These are phyloP conservation scores for Taiozyma sp. DNA, from an alignment of 1,139 yeast species.

Conservation along the genomic window DNA sequence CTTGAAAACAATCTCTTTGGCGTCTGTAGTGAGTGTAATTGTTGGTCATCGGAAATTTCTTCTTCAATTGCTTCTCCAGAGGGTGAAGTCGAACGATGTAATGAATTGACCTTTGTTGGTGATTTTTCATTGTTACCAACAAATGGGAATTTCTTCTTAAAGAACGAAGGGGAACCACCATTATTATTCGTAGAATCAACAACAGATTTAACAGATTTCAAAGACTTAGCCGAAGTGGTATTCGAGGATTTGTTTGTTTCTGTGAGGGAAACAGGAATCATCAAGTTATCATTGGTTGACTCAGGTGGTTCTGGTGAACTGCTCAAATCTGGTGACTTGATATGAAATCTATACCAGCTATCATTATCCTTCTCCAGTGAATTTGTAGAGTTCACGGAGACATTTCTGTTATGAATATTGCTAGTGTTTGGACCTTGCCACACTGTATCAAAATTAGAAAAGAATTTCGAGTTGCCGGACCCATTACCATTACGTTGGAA, in stretches of 20 bases:
- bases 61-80: constrained; percentile 9
- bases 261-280: constrained; percentile 13
- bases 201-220: constrained; percentile 5
- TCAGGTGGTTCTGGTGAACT: not conserved
- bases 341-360: constrained; percentile 15
- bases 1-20: constrained; percentile 19
- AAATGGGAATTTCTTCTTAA: constrained; percentile 16
- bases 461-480: constrained; percentile 4
- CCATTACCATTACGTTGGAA: constrained; percentile 1
- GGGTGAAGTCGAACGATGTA: constrained; percentile 11
- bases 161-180: constrained; percentile 16
- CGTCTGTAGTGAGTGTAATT: constrained; percentile 1
- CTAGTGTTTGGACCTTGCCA: constrained; percentile 1
- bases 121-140: constrained; percentile 18
- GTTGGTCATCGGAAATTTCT: constrained; percentile 16
- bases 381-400: constrained; percentile 10
- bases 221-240: constrained; percentile 11
- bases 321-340: not conserved
- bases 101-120: constrained; percentile 12
- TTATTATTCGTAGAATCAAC: constrained; percentile 5
- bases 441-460: not conserved
- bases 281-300: constrained; percentile 1
- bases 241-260: constrained; percentile 18
- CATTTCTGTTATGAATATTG: constrained; percentile 10
- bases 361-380: constrained; percentile 13